Conservation (phyloP, 495 filamentous ascomycete species). For the Daldinia decipiens region DNA sequence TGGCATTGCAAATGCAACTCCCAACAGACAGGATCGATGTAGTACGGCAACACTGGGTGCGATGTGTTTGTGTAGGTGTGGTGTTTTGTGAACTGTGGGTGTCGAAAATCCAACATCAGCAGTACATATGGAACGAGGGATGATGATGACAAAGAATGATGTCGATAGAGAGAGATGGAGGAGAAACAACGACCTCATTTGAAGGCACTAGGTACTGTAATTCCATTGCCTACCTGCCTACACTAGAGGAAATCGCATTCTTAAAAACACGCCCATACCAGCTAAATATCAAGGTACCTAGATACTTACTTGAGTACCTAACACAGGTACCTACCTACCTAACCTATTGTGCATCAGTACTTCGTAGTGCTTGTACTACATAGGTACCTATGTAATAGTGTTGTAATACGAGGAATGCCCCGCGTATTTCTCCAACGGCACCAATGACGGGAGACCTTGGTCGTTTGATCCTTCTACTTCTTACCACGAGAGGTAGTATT, state of each 20-base stretch:
- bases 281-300: neutral
- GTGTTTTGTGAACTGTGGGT: neutral
- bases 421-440: constrained; percentile 23
- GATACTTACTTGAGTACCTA: neutral
- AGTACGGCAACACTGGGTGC: constrained; percentile 17
- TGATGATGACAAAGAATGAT: constrained; percentile 37
- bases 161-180: constrained; percentile 11
- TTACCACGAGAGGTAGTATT: neutral
- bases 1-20: constrained; percentile 32
- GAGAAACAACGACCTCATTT: constrained; percentile 13
- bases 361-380: too few species aligned
- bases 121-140: constrained; percentile 15
- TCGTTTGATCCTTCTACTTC: neutral
- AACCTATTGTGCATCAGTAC: too few species aligned
- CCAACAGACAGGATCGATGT: constrained; percentile 12
- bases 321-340: too few species aligned
- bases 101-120: neutral
- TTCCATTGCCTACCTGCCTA: too few species aligned
- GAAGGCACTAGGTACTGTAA: neutral
- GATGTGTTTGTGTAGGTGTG: constrained; percentile 6
- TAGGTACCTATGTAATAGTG: too few species aligned
- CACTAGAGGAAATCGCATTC: constrained; percentile 35
- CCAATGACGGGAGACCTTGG: constrained; percentile 16
- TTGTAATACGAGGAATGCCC: constrained; percentile 39
- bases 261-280: constrained; percentile 11